phyloP scores from a whole-genome alignment of 805 yeast species.

The Saturnispora sanitii region DNA sequence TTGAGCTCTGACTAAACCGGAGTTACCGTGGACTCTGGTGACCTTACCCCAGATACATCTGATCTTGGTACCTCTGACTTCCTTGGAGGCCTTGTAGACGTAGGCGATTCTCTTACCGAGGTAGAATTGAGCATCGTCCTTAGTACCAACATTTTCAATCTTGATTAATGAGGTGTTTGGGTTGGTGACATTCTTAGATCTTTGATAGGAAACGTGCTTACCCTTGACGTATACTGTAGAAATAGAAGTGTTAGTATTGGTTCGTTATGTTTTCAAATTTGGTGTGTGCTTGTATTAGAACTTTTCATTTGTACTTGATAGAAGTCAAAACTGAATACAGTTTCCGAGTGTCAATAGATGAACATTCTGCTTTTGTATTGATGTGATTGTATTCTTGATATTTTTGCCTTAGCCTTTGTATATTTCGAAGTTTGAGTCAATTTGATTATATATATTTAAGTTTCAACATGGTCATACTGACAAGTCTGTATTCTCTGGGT shows the following conservation, averaged over 20 bases:
- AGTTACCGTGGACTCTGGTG: constrained; percentile 97
- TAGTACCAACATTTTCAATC: constrained; percentile 88
- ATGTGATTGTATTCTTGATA: too few species aligned
- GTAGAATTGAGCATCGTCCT: constrained; percentile 97
- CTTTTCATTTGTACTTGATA: too few species aligned
- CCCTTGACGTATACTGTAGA: constrained; percentile 95
- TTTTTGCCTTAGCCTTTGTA: too few species aligned
- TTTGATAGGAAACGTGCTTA: constrained; percentile 99
- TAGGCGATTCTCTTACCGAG: constrained; percentile 98
- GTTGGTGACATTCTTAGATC: constrained; percentile 97
- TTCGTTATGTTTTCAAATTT: not conserved
- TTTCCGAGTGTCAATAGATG: too few species aligned
- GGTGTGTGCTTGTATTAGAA: not conserved
- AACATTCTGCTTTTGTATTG: too few species aligned
- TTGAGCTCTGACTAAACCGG: constrained; percentile 97
- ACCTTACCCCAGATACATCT: constrained; percentile 99
- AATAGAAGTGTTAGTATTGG: constrained; percentile 18
- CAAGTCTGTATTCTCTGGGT: too few species aligned
- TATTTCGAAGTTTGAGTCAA: not conserved
- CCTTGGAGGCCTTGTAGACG: constrained; percentile 98
- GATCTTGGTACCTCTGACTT: constrained; percentile 96
- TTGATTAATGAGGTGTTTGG: constrained; percentile 95
- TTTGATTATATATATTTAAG: too few species aligned
- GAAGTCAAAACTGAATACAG: too few species aligned
- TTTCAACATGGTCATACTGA: too few species aligned